Evolutionary conservation across 148 eudicot genomes (phyloP), one percentile per base, ranked within the genome.

Genomic region (Rhododendron williamsianum): DNA sequence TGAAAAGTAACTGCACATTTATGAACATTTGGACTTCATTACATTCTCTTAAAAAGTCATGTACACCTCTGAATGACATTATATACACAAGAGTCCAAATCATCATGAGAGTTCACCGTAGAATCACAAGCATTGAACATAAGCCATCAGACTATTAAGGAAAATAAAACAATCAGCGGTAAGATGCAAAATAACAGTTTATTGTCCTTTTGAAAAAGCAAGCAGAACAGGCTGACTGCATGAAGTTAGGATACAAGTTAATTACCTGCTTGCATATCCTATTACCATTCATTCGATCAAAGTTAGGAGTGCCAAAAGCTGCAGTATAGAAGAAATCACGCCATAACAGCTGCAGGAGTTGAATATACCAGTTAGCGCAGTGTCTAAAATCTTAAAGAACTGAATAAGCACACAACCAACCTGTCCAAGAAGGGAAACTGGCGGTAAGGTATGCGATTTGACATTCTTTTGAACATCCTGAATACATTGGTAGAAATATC

Each of bases 351-450:
- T 96, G 87, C 72, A 90, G 21, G 87, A 84, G 43, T 36, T 60
- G 43, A 87, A 85, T 86, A n/a, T 9, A 76, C 21, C 80, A 77
- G 76, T 72, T 78, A 79, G 78, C 19, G 12, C 51, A 72, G 76
- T 51, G 35, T 81, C 3, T 51, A 58, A 81, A 76, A 82, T 33
- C 82, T 18, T 19, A 48, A 76, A 30, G 21, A 23, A 16, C 65
- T 23, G n/a, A 74, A 65, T 15, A 65, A 48, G 54, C 81, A n/a
- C 58, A 21, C 8, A 82, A 87, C 85, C 33, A 63, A 96, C 98
- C 94, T 96, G 98, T 63, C 98, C 98, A 85, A 93, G 93, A 92
- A 96, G 98, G 82, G 98, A 96, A 87, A 96, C 98, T 83, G 98
- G 98, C 2, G 98, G 98, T 69, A 91, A 90, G 6, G 98, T 92